Evolutionary conservation across 306 rosid species (phyloP), one percentile per base, ranked within the genome.

Genomic region (Quercus wislizeni): DNA sequence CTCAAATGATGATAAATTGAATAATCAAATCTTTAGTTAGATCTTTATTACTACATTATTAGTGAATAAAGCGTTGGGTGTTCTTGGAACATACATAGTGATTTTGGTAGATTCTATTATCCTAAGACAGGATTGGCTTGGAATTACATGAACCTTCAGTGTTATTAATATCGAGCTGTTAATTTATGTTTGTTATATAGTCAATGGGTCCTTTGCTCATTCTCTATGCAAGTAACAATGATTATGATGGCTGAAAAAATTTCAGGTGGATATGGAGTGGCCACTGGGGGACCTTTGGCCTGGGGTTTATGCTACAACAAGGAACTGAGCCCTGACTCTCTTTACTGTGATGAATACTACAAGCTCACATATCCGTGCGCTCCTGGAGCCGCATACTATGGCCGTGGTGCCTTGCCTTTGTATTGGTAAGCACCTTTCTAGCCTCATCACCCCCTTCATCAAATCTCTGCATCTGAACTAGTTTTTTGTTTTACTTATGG

Each of bases 261-360:
- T 82, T 59, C 89, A 95, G 99, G 99, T 83, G 99, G 99, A 59
- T 93, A 90, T 81, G 99, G 99, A 80, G 99, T 95, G 81, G 94
- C 95, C 46, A 91, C 98, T 0, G 99, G 99, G 83, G 99, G 99
- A 75, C 98, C 99, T 28, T 78, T 83, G 78, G 98, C 98, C 18
- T 95, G 92, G 92, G 99, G 99, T 69, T 92, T 95, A 30, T 95
- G 99, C 86, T 95, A 90, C 86, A 95, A 90, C 86, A 91, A 77
- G 83, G 99, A 95, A 85, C 80, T 95, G 96, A 95, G 99, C 86
- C 99, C 99, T 27, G 88, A 87, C 82, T 94, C 90, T 78, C 51
- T 71, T 56, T 95, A 95, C 85, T 95, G 99, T 63, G 88, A 95
- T 75, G 97, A 95, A 6, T 91, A 78, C 79, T 93, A 54, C 94